A percentile compares a stretch with the other conserved stretches of the same genome.
phyloP scores from a whole-genome alignment of 495 filamentous ascomycete species.

The Mytilinidion resinicola region DNA sequence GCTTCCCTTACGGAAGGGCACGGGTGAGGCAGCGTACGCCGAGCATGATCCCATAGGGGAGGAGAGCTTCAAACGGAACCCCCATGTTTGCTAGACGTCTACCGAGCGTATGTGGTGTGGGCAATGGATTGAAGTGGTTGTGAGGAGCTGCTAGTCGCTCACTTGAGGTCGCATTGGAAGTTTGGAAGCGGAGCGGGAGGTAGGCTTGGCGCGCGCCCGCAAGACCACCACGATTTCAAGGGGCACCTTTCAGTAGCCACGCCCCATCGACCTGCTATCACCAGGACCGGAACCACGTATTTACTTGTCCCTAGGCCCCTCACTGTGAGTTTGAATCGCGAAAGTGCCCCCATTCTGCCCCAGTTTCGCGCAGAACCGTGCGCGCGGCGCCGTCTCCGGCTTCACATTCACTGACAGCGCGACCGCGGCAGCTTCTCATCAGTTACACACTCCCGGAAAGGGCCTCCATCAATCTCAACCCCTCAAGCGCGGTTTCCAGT shows the following conservation, averaged over 20 bases:
- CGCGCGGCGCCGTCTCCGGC: conserved; percentile 7
- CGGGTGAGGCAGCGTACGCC: conserved; percentile 54
- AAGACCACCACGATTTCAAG: conserved; percentile 4
- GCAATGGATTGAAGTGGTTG: conserved; percentile 1
- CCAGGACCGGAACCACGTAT: conserved; percentile 9
- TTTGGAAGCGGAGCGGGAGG: neutral
- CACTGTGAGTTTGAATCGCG: conserved; percentile 21
- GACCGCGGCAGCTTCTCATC: conserved; percentile 15
- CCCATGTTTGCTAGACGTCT: conserved; percentile 55
- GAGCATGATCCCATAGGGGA: conserved; percentile 90
- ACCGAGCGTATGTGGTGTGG: conserved; percentile 7
- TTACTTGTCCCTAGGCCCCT: conserved; percentile 14
- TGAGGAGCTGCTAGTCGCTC: neutral
- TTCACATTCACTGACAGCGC: conserved; percentile 14
- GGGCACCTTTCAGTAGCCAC: conserved; percentile 17
- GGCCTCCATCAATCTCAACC: neutral
- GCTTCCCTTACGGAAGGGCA: conserved; percentile 23
- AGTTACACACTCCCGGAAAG: neutral
- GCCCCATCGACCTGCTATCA: conserved; percentile 21
- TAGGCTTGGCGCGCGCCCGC: neutral
- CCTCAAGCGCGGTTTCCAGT: neutral
- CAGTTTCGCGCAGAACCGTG: conserved; percentile 3
- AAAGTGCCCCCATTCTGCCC: conserved; percentile 9
- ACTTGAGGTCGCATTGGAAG: neutral
- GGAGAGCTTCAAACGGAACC: conserved; percentile 89